phyloP scores from a whole-genome alignment of 192 early-diverging fungal species.

The Oehlia diaphana region DNA sequence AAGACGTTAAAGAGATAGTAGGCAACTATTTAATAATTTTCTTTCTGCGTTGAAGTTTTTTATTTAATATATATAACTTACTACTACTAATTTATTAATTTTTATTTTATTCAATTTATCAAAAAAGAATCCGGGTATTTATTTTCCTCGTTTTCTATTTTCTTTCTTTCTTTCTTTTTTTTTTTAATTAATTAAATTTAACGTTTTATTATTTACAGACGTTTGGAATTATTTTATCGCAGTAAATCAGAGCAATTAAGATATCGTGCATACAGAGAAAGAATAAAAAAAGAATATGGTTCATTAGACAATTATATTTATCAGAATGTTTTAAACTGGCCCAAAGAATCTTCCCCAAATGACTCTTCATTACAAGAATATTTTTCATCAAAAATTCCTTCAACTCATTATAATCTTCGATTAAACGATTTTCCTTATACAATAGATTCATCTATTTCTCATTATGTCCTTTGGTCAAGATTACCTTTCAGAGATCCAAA shows the following conservation, averaged over 20 bases:
- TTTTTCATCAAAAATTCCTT: neutral
- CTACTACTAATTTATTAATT: neutral
- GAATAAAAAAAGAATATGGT: neutral
- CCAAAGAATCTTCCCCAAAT: neutral
- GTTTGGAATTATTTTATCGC: neutral
- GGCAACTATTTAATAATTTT: neutral
- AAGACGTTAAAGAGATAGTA: neutral
- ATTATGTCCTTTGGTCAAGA: neutral
- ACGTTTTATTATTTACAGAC: neutral
- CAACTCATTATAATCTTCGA: neutral
- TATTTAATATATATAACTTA: neutral
- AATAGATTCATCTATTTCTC: neutral
- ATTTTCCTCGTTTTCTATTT: neutral
- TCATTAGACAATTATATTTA: neutral
- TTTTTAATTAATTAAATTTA: neutral
- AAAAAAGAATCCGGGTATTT: neutral
- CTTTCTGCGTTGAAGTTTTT: too few species aligned
- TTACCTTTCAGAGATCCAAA: neutral
- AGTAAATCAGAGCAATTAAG: neutral
- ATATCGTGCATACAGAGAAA: neutral
- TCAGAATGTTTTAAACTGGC: neutral
- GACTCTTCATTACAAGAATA: neutral
- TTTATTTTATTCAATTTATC: neutral
- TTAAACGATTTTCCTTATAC: conserved; percentile 7
- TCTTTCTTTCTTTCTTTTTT: neutral